A percentile compares a stretch with the other conserved stretches of the same genome.
These are phyloP conservation scores for Oryza glumipatula DNA, from an alignment of 176 grass and related monocot genomes.

Conservation along the genomic window DNA sequence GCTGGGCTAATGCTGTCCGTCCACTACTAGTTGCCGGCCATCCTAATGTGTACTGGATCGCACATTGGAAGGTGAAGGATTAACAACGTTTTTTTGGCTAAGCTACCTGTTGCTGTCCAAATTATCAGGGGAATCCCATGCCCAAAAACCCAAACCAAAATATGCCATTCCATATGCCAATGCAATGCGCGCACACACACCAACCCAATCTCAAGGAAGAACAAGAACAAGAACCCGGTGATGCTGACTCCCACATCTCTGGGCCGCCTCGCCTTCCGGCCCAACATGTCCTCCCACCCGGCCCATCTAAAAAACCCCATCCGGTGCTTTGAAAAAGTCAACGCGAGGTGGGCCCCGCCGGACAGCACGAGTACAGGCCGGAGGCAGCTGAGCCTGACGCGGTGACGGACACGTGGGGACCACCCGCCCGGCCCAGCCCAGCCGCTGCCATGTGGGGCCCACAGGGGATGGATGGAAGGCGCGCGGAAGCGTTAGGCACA, in stretches of 20 bases:
- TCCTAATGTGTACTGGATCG: neutral
- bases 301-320: neutral
- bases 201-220: neutral
- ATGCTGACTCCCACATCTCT: neutral
- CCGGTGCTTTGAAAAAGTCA: neutral
- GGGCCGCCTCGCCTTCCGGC: neutral
- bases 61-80: neutral
- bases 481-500: slow-evolving; percentile 2
- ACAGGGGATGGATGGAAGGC: neutral
- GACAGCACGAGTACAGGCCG: neutral
- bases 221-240: neutral
- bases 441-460: neutral
- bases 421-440: neutral
- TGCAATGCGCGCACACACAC: neutral
- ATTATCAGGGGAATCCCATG: neutral
- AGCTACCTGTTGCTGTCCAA: neutral
- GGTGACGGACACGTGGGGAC: neutral
- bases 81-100: neutral
- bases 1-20: neutral
- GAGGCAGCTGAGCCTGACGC: too few species aligned
- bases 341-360: slow-evolving; percentile 19
- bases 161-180: neutral
- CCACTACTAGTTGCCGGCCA: neutral
- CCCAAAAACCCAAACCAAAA: neutral
- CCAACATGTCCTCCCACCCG: neutral